phyloP scores from a whole-genome alignment of 2,329 filamentous ascomycete genomes.

The Pyricularia sp. region DNA sequence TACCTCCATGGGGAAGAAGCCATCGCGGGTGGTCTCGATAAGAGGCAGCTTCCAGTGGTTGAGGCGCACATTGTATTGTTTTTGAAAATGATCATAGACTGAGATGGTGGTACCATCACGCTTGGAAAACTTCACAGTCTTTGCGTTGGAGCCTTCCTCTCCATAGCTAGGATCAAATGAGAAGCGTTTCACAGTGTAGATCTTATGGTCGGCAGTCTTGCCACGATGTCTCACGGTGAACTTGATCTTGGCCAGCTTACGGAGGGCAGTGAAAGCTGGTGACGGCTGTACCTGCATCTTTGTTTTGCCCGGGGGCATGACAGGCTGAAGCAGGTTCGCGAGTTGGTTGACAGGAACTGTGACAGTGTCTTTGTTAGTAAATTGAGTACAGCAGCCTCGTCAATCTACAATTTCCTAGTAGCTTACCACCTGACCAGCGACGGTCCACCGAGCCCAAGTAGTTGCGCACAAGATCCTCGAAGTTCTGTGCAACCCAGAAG shows the following conservation, averaged over 20 bases:
- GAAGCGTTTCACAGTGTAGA: slow-evolving; percentile 40
- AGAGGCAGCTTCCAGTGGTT: slow-evolving; percentile 37
- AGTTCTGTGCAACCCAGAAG: slow-evolving; percentile 52
- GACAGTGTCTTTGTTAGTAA: neutral
- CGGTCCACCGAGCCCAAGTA: slow-evolving; percentile 12
- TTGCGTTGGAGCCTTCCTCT: slow-evolving; percentile 31
- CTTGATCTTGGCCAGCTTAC: slow-evolving; percentile 38
- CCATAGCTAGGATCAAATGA: slow-evolving; percentile 31
- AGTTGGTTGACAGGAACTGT: slow-evolving; percentile 13
- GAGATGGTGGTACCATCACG: slow-evolving; percentile 22
- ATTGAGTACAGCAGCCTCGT: neutral
- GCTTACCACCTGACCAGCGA: slow-evolving; percentile 9
- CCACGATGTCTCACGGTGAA: slow-evolving; percentile 44
- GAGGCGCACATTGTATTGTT: slow-evolving; percentile 40
- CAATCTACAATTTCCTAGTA: neutral
- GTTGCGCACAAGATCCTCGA: slow-evolving; percentile 24
- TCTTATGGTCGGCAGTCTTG: slow-evolving; percentile 29
- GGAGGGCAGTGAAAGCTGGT: slow-evolving; percentile 40
- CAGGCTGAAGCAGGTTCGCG: slow-evolving; percentile 20
- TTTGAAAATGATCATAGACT: slow-evolving; percentile 41
- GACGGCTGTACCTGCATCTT: slow-evolving; percentile 21
- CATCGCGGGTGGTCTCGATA: slow-evolving; percentile 40
- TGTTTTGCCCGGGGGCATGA: slow-evolving; percentile 11
- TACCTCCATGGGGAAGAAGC: slow-evolving; percentile 49
- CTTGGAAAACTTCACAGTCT: slow-evolving; percentile 38